Conservation (phyloP, 495 filamentous ascomycete genomes). For the Staphylotrichum tortipilum region DNA sequence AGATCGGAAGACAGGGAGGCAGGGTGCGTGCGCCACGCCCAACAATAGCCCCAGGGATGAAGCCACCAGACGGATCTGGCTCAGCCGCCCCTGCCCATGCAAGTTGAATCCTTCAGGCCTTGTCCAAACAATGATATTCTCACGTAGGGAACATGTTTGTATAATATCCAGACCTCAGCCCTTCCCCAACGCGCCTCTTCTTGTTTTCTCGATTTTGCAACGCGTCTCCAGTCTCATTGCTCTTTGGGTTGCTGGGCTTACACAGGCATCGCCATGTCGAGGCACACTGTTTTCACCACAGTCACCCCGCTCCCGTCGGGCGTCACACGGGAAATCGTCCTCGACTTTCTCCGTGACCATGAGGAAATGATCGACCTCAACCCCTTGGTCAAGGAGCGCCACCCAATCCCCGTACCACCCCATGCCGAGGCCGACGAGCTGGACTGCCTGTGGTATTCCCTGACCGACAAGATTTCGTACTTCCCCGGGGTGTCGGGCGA, state of each 20-base stretch:
- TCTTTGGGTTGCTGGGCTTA: too few relatives aligned
- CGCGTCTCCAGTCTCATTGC: neutral
- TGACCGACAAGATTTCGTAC: conserved; percentile 65
- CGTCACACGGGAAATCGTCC: conserved; percentile 55
- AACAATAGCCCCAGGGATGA: neutral
- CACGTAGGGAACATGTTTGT: too few relatives aligned
- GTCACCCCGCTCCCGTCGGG: conserved; percentile 62
- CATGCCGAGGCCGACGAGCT: conserved; percentile 58
- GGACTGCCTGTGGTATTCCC: conserved; percentile 60
- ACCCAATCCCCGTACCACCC: conserved; percentile 52
- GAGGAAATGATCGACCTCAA: conserved; percentile 73
- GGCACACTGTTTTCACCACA: conserved; percentile 53
- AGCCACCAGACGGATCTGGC: neutral
- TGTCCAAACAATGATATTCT: neutral
- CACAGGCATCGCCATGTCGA: conserved; percentile 36
- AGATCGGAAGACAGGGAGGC: neutral
- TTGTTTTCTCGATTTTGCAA: neutral
- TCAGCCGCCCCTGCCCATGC: neutral
- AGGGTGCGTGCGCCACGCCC: conserved; percentile 9
- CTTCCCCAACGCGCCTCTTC: neutral
- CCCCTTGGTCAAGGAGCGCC: conserved; percentile 63
- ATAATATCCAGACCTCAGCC: neutral
- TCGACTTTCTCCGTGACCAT: conserved; percentile 64
- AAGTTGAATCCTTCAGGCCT: neutral
- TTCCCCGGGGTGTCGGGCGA: conserved; percentile 59